Percentiles rank a stretch among this genome's conserved stretches.
Evolutionary conservation across 2,329 filamentous ascomycete species (phyloP).

Genomic region (Rasamsonia emersonii): DNA sequence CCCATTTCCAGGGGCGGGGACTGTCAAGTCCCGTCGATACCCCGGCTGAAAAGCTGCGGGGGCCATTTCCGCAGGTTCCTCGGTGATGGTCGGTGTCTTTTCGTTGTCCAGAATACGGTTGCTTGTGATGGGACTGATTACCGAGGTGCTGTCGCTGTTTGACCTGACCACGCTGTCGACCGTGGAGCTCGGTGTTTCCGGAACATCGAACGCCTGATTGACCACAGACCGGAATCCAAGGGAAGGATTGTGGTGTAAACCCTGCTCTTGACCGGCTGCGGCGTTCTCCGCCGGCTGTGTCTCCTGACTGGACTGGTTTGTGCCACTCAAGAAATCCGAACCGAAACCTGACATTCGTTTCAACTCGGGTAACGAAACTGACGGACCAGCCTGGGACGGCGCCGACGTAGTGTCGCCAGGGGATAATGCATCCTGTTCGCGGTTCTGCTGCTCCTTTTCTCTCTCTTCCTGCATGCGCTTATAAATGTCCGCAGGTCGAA

Average conservation of each 20-base stretch:
- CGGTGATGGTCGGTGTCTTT: constrained; percentile 47
- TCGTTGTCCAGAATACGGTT: constrained; percentile 29
- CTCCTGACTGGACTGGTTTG: constrained; percentile 10
- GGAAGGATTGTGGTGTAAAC: constrained; percentile 46
- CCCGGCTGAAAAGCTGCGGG: constrained; percentile 39
- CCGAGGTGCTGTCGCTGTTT: constrained; percentile 54
- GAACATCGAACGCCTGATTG: constrained; percentile 56
- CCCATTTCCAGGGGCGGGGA: constrained; percentile 51
- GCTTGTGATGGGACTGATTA: constrained; percentile 57
- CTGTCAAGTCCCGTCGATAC: constrained; percentile 49
- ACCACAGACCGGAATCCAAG: constrained; percentile 53
- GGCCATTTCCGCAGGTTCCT: constrained; percentile 36
- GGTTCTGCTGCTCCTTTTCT: constrained; percentile 47
- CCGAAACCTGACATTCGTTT: constrained; percentile 33
- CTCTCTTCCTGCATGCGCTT: constrained; percentile 60
- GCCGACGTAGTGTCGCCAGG: constrained; percentile 1
- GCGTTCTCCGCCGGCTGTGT: constrained; percentile 4
- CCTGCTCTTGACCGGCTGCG: constrained; percentile 12
- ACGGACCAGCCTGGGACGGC: constrained; percentile 11
- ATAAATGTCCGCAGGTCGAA: constrained; percentile 71
- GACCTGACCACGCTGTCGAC: constrained; percentile 49
- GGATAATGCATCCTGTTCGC: background rate
- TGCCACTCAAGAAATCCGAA: constrained; percentile 17
- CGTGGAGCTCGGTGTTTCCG: constrained; percentile 45
- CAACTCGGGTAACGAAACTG: constrained; percentile 32